phyloP scores from a whole-genome alignment of 352 stramenopile species.

The Globisporangium alternatum region DNA sequence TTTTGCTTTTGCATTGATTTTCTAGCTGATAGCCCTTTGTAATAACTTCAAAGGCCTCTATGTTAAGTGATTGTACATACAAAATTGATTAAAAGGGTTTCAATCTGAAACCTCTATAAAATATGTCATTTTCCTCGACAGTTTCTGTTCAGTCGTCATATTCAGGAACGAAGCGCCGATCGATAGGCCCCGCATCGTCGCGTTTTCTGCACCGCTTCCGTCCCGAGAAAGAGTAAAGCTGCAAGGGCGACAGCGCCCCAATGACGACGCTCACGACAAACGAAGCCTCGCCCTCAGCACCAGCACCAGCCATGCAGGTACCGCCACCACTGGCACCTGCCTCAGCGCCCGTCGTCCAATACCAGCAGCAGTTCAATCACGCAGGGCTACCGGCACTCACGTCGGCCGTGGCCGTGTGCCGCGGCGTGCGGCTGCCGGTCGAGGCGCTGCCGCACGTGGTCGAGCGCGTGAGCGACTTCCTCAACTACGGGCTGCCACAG shows the following conservation, averaged over 20 bases:
- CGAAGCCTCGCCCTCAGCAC: background rate
- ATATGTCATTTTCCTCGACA: background rate
- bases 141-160: background rate
- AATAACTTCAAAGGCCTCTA: background rate
- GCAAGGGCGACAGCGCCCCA: background rate
- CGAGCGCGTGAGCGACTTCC: constrained; percentile 16
- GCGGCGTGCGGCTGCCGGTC: constrained; percentile 7
- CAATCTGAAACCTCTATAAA: background rate
- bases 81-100: too few species aligned
- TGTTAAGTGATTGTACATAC: too few species aligned
- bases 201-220: background rate
- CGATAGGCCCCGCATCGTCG: constrained; percentile 9
- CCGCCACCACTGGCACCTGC: background rate
- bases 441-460: constrained; percentile 15
- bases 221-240: background rate
- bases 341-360: background rate
- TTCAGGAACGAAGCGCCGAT: background rate
- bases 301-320: too few species aligned
- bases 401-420: constrained; percentile 13
- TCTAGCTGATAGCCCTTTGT: background rate
- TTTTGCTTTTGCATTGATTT: background rate
- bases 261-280: background rate
- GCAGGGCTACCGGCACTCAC: constrained; percentile 11
- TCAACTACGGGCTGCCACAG: constrained; percentile 14
- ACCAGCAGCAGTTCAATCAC: constrained; percentile 2